Conservation (phyloP, 805 yeast species). For the Cyberlindnera japonica region DNA sequence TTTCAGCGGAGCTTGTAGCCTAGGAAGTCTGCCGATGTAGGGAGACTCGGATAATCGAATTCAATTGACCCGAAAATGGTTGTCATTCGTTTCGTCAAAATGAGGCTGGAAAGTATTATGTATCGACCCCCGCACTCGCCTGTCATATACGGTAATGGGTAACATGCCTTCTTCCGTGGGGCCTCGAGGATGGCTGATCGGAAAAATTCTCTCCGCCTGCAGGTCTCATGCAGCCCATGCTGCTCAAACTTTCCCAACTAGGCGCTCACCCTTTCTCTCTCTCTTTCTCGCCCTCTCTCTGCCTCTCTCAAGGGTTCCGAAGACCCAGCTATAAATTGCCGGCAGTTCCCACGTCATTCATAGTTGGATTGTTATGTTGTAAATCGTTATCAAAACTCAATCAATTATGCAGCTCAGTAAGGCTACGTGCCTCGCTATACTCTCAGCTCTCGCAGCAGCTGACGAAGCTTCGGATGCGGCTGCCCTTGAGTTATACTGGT, state of each 20-base stretch:
- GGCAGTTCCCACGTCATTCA: neutral
- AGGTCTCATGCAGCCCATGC: neutral
- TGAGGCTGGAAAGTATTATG: too few relatives aligned
- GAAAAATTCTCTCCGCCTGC: neutral
- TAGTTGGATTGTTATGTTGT: neutral
- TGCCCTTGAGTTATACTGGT: constrained; percentile 2
- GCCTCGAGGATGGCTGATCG: neutral
- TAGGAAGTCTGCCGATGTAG: too few relatives aligned
- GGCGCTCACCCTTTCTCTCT: neutral
- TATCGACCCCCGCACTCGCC: too few relatives aligned
- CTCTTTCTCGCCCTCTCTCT: neutral
- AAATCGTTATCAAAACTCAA: neutral
- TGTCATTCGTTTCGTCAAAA: too few relatives aligned
- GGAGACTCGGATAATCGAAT: too few relatives aligned
- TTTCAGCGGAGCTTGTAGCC: too few relatives aligned
- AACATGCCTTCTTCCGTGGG: too few relatives aligned
- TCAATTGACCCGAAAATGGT: too few relatives aligned
- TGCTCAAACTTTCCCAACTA: neutral
- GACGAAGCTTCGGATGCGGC: constrained; percentile 1
- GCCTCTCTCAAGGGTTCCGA: neutral
- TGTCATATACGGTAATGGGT: too few relatives aligned
- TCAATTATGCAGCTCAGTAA: neutral
- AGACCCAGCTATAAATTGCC: neutral
- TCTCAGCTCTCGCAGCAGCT: neutral
- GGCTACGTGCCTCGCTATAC: constrained; percentile 4